Base-by-base conservation (phyloP, 148 eudicot species). In the Chenopodium suecicum region DNA sequence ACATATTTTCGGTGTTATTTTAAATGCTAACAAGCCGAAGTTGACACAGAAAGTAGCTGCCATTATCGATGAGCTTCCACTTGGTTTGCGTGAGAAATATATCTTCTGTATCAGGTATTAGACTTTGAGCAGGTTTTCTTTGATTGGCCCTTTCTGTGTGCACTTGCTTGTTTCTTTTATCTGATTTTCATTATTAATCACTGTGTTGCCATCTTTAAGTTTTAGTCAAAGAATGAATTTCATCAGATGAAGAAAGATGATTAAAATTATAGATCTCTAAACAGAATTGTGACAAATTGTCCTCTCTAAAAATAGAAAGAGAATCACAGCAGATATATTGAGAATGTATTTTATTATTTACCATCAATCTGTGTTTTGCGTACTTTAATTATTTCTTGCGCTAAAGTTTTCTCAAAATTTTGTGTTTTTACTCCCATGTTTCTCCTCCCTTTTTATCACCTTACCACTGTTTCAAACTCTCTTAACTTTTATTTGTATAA, bases 31-130 rank as follows among this genome's bases (percentile, higher is more conserved):
- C 62, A 78, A 62, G 46, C 54, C 67, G 72, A 71, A 44, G 32
- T 72, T 84, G 81, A 63, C 47, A 54, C 95, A 96, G 99, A 96
- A 94, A 94, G 97, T 89, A 76, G 99, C 99, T 62, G 91, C 94
- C 23, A 86, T 96, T 63, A 87, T 96, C 70, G 99, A 96, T 85
- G 95, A 96, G 83, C 90, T 96, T 63, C 97, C 98, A 73, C 92
- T 94, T 73, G 87, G 80, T 64, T 87, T 96, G 86, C 86, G 87
- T 44, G 95, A 96, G 65, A 96, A 96, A 87, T 96, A 91, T 86
- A 89, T 94, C 58, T 96, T 94, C 75, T 89, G 93, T 83, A 87
- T 91, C 17, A 96, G 99, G 99, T 94, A 91, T 80, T 70, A 6
- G 31, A 8, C 44, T 70, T 41, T 37, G 27, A 12, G 50, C 74